Evolutionary conservation across 805 yeast species (phyloP).

Genomic region (Candida easanensis): DNA sequence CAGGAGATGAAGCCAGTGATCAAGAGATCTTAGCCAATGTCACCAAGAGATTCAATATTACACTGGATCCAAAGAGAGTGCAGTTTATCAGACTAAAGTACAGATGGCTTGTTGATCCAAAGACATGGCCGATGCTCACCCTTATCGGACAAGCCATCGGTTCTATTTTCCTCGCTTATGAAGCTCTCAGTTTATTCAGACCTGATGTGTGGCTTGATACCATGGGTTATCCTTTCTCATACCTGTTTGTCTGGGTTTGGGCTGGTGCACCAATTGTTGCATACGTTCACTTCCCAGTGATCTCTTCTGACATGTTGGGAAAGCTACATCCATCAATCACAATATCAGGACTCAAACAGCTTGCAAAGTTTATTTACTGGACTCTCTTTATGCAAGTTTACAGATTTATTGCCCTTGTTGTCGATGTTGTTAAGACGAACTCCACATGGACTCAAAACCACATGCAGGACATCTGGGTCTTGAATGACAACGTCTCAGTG

Average conservation of each 20-base stretch:
- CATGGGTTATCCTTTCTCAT: constrained; percentile 88
- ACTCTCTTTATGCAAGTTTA: constrained; percentile 58
- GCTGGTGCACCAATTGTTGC: constrained; percentile 75
- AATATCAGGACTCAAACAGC: constrained; percentile 22
- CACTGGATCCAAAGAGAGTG: constrained; percentile 48
- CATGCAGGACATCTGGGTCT: constrained; percentile 60
- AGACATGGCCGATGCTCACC: constrained; percentile 76
- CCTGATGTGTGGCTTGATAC: constrained; percentile 97
- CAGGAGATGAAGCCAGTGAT: constrained; percentile 55
- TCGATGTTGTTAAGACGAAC: constrained; percentile 67
- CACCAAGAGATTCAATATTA: constrained; percentile 51
- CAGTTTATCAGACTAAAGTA: constrained; percentile 58
- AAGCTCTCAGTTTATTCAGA: constrained; percentile 58
- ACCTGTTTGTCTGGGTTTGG: constrained; percentile 56
- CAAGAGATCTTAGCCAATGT: constrained; percentile 54
- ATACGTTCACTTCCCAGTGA: constrained; percentile 93
- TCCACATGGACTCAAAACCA: constrained; percentile 92
- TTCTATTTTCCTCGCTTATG: constrained; percentile 61
- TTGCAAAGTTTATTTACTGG: constrained; percentile 69
- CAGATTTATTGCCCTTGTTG: constrained; percentile 61
- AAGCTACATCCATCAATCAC: constrained; percentile 41
- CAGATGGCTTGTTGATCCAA: constrained; percentile 63
- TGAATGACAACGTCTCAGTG: constrained; percentile 41
- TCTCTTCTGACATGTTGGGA: constrained; percentile 82
- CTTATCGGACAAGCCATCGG: constrained; percentile 87